Base-by-base conservation (phyloP, 768 basidiomycete genomes). In the Termitomyces sp. region DNA sequence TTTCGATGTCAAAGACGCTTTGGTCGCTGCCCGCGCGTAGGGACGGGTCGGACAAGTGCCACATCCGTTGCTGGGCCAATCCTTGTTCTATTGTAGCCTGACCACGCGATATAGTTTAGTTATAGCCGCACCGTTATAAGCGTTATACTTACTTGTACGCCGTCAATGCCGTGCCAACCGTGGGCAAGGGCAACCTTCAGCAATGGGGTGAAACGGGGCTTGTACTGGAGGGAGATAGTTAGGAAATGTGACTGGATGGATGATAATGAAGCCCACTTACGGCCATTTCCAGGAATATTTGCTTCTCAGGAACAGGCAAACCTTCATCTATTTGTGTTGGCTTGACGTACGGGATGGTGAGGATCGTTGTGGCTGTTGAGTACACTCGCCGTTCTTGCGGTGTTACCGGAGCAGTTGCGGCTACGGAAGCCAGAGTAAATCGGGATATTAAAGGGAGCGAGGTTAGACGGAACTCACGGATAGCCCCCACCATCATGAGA, bases 51-150 rank as follows among this genome's bases (percentile, higher is more conserved):
- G 58, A 56, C 9, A 53, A 47, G 35, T 62, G 61, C 73, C 73
- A 74, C 71, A 74, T 73, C 26, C 73, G 66, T 54, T 74, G 73
- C 46, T 74, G 73, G 4, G 73, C 72, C 26, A 72, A 60, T 10
- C 71, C 72, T 53, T 74, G 73, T 50, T 74, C 72, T 11, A 73
- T 66, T 64, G 72, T 69, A 23, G 72, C 71, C 65, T 73, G 57
- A 7, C 50, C 9, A 33, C 23, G 50, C 45, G 26, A 15, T 2
- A 21, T 10, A 21, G 11, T 3, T 35, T 8, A 48, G 17, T 5
- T 15, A 35, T 19, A 15, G n/a, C n/a, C 19, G n/a, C 7, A 35
- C 7, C 19, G 14, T 50, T 15, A 12, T 15, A 1, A 46, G 8
- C 44, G 6, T 8, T 17, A 12, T 31, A 48, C 51, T 47, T 3